A percentile compares a stretch with the other conserved stretches of the same genome.
Conservation (phyloP, 306 rosid species). For the Trifolium repens region DNA sequence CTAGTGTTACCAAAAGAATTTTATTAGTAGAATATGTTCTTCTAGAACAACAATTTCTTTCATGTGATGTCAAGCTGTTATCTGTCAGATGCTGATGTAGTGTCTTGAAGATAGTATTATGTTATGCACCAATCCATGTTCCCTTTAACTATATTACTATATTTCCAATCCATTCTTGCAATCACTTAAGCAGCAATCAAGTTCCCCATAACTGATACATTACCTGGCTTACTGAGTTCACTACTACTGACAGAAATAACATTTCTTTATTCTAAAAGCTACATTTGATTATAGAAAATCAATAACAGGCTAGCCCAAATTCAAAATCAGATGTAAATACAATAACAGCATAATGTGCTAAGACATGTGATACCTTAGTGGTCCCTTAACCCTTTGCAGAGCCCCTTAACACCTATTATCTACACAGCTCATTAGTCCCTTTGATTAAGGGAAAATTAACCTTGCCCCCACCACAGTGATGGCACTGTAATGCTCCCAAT, state of each 20-base stretch:
- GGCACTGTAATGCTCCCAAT: slow-evolving; percentile 8
- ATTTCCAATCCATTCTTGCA: slow-evolving; percentile 6
- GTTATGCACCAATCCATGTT: not conserved
- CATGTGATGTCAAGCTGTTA: not conserved
- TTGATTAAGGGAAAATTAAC: slow-evolving; percentile 12
- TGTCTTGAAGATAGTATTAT: not conserved
- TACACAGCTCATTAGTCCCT: slow-evolving; percentile 1
- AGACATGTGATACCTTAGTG: not conserved
- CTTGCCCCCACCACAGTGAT: not conserved
- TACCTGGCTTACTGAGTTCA: not conserved
- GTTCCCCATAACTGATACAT: not conserved
- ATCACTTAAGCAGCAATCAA: slow-evolving; percentile 8
- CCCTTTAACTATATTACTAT: not conserved
- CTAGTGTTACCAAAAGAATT: not conserved
- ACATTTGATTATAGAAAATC: not conserved
- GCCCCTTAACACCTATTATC: not conserved
- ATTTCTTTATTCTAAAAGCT: not conserved
- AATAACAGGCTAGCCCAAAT: not conserved
- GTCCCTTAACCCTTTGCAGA: not conserved
- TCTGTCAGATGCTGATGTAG: not conserved
- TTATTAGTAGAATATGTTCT: not conserved
- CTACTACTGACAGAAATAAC: not conserved
- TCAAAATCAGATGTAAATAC: slow-evolving; percentile 7
- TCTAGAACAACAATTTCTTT: not conserved
- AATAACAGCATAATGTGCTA: not conserved